These are phyloP conservation scores for Phallus indusiatus DNA, from an alignment of 768 basidiomycete species.

Conservation along the genomic window DNA sequence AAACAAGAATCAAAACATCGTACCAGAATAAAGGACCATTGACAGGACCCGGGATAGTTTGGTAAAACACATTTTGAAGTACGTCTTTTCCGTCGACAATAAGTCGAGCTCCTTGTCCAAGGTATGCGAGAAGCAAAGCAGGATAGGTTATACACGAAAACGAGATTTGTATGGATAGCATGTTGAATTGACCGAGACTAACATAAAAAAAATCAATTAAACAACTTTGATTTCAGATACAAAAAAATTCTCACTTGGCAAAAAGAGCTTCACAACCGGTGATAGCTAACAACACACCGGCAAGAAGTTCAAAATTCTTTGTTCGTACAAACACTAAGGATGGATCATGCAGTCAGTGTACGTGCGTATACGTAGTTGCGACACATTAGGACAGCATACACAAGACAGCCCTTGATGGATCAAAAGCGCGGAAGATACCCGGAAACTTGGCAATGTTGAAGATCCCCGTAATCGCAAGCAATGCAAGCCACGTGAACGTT, in stretches of 20 bases:
- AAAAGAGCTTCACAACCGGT: constrained; percentile 65
- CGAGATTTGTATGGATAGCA: constrained; percentile 45
- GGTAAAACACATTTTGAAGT: constrained; percentile 51
- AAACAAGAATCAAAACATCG: not conserved
- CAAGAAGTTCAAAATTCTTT: constrained; percentile 46
- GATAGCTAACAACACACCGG: constrained; percentile 55
- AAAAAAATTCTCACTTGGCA: constrained; percentile 40
- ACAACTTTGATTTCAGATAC: not conserved
- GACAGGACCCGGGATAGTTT: constrained; percentile 46
- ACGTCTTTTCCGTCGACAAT: constrained; percentile 41
- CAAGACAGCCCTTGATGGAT: constrained; percentile 56
- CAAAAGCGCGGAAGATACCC: constrained; percentile 55
- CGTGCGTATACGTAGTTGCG: not conserved
- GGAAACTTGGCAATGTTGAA: constrained; percentile 46
- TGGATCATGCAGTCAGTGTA: not conserved
- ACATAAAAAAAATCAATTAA: not conserved
- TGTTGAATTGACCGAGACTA: constrained; percentile 63
- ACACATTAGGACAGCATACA: constrained; percentile 28
- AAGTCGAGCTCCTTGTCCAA: constrained; percentile 61
- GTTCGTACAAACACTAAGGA: constrained; percentile 54
- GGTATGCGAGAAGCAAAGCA: constrained; percentile 51
- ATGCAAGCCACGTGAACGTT: constrained; percentile 46
- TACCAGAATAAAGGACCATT: constrained; percentile 54
- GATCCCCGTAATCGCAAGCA: constrained; percentile 44
- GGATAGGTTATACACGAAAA: constrained; percentile 50